Base-by-base conservation (phyloP, 768 basidiomycete species). In the Hirschioporus abietinus region DNA sequence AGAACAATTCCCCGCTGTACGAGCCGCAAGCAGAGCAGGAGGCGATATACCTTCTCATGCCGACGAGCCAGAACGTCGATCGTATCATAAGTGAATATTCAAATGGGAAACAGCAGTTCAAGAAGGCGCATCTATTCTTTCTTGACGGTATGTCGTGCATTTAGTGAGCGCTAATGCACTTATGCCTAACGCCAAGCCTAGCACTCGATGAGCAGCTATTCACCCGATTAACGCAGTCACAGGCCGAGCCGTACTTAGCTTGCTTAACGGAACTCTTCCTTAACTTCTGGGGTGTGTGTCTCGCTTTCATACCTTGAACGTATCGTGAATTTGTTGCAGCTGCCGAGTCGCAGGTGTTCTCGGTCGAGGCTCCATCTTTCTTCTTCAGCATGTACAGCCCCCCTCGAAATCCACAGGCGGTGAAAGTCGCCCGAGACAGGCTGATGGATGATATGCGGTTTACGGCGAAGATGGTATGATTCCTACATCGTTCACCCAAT, bases 311-410 rank as follows among this genome's bases (percentile, higher is more conserved):
- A 63, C 52, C 26, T 61, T 27, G 34, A 6, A 35, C 18, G 24
- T 20, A 24, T 24, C 27, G 52, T 34, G 64, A 23, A 26, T 35
- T 64, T 65, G 65, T 34, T 66, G 18, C 64, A 99, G 96, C 92
- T 17, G 81, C 88, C 64, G 96, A 99, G 77, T 85, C 92, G 4
- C 92, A 95, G 73, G 82, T 87, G 9, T 99, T 96, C 81, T 91
- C 90, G 7, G 72, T 95, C 63, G 84, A 91, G 64, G 78, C 86
- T 1, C 96, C 96, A 0, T 83, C 85, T 60, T 78, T 89, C 35
- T 97, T 99, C 83, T 96, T 92, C 76, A 91, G 89, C 68, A 83
- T 95, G 68, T 99, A 90, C 76, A 93, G 92, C 66, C 93, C 95
- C 0, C 91, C 92, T 0, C 85, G 90, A 65, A 70, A 67, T 64